phyloP scores from a whole-genome alignment of 2,329 filamentous ascomycete genomes.

The Fusarium duplospermum region DNA sequence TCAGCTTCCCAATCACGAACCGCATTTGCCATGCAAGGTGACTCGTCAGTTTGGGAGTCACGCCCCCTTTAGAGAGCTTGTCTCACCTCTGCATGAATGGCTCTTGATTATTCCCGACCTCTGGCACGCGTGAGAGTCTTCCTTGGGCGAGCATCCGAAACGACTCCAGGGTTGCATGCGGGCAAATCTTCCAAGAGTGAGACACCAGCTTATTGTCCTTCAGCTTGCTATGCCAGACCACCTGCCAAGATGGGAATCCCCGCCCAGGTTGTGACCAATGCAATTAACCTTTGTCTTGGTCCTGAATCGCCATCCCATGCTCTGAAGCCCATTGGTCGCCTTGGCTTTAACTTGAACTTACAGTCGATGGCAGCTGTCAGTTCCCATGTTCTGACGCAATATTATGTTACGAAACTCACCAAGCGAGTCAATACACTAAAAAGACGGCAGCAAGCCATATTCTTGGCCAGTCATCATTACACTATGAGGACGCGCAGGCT shows the following conservation, averaged over 20 bases:
- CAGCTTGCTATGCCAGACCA: background rate
- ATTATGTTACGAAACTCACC: background rate
- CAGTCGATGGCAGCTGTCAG: background rate
- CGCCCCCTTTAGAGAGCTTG: conserved; percentile 1
- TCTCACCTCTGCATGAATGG: conserved; percentile 15
- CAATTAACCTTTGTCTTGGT: background rate
- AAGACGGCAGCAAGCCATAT: background rate
- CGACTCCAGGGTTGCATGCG: background rate
- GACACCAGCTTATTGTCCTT: background rate
- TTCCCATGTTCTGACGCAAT: background rate
- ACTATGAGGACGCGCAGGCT: background rate
- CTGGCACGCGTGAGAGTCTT: background rate
- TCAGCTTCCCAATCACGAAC: background rate
- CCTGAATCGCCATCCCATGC: background rate
- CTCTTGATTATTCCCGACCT: conserved; percentile 14
- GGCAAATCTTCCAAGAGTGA: background rate
- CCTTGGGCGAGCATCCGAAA: background rate
- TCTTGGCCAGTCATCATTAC: background rate
- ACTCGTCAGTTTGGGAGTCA: background rate
- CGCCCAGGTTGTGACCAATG: background rate
- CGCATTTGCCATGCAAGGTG: conserved; percentile 15
- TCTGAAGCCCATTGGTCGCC: background rate
- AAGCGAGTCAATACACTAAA: background rate
- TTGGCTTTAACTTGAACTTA: background rate
- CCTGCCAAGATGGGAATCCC: background rate